Evolutionary conservation across 1,284 basidiomycete species (phyloP).

Genomic region (Malassezia nana): DNA sequence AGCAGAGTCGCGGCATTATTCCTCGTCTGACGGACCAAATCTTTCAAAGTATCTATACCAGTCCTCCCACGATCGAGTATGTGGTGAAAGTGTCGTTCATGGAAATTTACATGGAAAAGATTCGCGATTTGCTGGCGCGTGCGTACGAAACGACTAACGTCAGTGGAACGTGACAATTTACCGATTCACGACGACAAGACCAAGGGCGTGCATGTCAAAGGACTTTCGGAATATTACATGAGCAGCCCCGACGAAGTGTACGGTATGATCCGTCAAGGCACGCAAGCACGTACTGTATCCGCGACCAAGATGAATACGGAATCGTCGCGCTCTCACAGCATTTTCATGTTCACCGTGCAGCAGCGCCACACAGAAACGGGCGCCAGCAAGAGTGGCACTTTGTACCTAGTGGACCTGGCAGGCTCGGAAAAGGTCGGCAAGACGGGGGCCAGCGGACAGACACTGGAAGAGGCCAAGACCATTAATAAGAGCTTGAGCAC

Average conservation of each 20-base stretch:
- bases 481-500: constrained; percentile 98
- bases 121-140: constrained; percentile 92
- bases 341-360: constrained; percentile 94
- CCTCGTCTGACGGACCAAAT: constrained; percentile 98
- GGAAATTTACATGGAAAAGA: constrained; percentile 98
- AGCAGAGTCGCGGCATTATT: constrained; percentile 70
- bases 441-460: constrained; percentile 96
- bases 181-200: constrained; percentile 98
- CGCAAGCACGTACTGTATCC: constrained; percentile 78
- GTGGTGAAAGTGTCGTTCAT: constrained; percentile 99
- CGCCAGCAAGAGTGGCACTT: constrained; percentile 86
- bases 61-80: constrained; percentile 90
- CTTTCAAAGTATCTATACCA: constrained; percentile 91
- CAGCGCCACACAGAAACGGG: constrained; percentile 93
- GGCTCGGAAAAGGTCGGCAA: constrained; percentile 99
- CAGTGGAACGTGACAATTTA: constrained; percentile 95
- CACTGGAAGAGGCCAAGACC: constrained; percentile 98
- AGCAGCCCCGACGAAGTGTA: constrained; percentile 70
- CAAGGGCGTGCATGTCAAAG: constrained; percentile 96
- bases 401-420: constrained; percentile 95
- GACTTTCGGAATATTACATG: constrained; percentile 94
- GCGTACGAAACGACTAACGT: constrained; percentile 48
- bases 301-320: constrained; percentile 99
- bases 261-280: constrained; percentile 96
- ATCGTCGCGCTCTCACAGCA: constrained; percentile 95